Base-by-base conservation (phyloP, 257 asterid species). In the Handroanthus guayacan region DNA sequence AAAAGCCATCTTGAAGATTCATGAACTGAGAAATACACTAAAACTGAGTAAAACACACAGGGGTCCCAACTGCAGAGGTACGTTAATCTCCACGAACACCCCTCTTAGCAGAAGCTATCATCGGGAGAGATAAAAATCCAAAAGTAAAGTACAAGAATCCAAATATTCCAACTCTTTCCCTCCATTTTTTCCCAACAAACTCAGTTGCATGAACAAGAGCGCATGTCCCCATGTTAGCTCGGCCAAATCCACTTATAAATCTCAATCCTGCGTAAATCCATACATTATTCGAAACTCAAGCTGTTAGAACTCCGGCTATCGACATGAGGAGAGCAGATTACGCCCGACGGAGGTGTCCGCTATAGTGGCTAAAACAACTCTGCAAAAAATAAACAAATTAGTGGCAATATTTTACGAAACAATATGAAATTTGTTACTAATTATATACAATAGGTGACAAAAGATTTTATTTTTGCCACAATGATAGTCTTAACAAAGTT, bases 1-100 rank as follows among this genome's bases (percentile, higher is more conserved):
- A 83, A 77, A 9, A 82, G 85, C 90, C 94, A 87, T 71, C 72
- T 75, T 41, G 90, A 90, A 1, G 94, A 85, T 17, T 89, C 94
- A 5, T 51, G 48, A 31, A 75, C 85, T 25, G 67, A 69, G 25
- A 82, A 79, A 9, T 81, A 77, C 9, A 89, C 57, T n/a, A 83
- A 16, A 1, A 86, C 6, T 13, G 87, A 75, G 67, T 89, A 86
- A 9, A 81, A 3, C 13, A 78, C 20, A 2, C 65, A 77, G 0
- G 91, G 89, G 17, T 68, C 11, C 8, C 84, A 82, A 6, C 84
- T 86, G 25, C 36, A 62, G 25, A 89, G 67, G 72, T 89, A 89
- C 3, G 85, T 75, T 0, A 41, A 65, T 71, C 90, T 79, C 91
- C 94, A 87, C 2, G 91, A 85, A n/a, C 66, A 73, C 7, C 56